These are phyloP conservation scores for Taphrina deformans DNA, from an alignment of 1,139 yeast genomes.

Conservation along the genomic window DNA sequence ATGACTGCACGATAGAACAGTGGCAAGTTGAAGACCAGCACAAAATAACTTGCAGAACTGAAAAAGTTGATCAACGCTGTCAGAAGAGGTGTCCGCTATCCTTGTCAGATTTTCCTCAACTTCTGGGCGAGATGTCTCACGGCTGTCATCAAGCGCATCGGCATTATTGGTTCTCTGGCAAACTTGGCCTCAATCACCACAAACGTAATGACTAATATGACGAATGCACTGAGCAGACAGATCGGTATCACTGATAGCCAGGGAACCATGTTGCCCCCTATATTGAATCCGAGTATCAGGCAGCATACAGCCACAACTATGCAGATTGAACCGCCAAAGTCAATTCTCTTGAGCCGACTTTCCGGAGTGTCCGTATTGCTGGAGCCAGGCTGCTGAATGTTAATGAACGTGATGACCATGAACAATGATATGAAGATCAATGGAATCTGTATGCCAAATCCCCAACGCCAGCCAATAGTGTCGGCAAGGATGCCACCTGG, in stretches of 20 bases:
- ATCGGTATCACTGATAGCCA: slow-evolving; percentile 48
- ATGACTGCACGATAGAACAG: slow-evolving; percentile 40
- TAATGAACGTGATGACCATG: slow-evolving; percentile 30
- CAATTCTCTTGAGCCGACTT: slow-evolving; percentile 53
- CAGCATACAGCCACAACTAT: slow-evolving; percentile 55
- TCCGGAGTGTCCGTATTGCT: slow-evolving; percentile 28
- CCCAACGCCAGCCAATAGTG: slow-evolving; percentile 76
- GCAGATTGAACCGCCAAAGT: slow-evolving; percentile 62
- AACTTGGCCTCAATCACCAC: slow-evolving; percentile 55
- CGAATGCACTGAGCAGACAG: slow-evolving; percentile 42
- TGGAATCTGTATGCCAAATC: slow-evolving; percentile 65
- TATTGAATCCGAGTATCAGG: slow-evolving; percentile 62
- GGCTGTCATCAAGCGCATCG: slow-evolving; percentile 37
- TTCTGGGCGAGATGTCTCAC: not conserved
- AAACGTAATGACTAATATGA: slow-evolving; percentile 48
- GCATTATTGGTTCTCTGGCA: slow-evolving; percentile 62
- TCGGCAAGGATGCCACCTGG: slow-evolving; percentile 61
- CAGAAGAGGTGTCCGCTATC: slow-evolving; percentile 25
- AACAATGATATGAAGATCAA: slow-evolving; percentile 56
- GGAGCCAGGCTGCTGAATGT: slow-evolving; percentile 31
- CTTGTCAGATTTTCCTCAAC: not conserved
- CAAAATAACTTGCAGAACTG: slow-evolving; percentile 57
- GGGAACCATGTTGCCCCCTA: slow-evolving; percentile 61
- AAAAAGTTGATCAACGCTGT: slow-evolving; percentile 56
- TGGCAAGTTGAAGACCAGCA: slow-evolving; percentile 62